Evolutionary conservation across 768 basidiomycete species (phyloP).

Genomic region (Pulveroboletus sp.): DNA sequence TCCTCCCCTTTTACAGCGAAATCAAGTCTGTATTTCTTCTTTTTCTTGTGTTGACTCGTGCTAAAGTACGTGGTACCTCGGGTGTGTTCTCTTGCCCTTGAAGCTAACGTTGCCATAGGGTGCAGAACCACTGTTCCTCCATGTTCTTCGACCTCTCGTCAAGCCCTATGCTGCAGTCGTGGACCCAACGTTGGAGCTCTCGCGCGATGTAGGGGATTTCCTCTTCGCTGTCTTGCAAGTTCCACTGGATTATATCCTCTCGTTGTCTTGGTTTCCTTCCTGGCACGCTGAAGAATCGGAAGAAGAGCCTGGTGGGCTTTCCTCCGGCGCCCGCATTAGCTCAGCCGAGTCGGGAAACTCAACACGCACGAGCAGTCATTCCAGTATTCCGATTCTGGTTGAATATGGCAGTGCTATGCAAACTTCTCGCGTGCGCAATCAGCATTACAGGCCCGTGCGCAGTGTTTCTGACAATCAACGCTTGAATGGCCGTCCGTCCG

Average conservation of each 20-base stretch:
- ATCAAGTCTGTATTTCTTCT: constrained; percentile 69
- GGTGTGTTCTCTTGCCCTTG: background rate
- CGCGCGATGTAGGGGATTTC: constrained; percentile 62
- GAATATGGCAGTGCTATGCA: constrained; percentile 6
- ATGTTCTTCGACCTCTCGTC: constrained; percentile 72
- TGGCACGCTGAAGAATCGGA: constrained; percentile 16
- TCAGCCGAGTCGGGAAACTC: constrained; percentile 1
- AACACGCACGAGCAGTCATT: constrained; percentile 6
- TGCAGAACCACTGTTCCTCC: constrained; percentile 79
- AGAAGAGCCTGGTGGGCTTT: constrained; percentile 3
- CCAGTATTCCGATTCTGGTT: constrained; percentile 11
- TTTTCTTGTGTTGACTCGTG: constrained; percentile 72
- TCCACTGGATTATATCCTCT: constrained; percentile 35
- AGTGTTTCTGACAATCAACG: constrained; percentile 16
- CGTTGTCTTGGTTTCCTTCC: constrained; percentile 27
- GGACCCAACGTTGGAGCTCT: constrained; percentile 59
- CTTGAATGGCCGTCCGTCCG: background rate
- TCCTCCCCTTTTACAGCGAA: constrained; percentile 82
- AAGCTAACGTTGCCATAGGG: constrained; percentile 44
- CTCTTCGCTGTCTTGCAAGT: constrained; percentile 39
- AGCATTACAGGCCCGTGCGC: constrained; percentile 12
- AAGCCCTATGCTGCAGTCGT: constrained; percentile 68
- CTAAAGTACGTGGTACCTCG: constrained; percentile 47
- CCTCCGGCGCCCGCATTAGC: background rate
- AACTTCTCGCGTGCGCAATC: constrained; percentile 6